These are phyloP conservation scores for Venturia aucupariae DNA, from an alignment of 2,329 filamentous ascomycete genomes.

Conservation along the genomic window DNA sequence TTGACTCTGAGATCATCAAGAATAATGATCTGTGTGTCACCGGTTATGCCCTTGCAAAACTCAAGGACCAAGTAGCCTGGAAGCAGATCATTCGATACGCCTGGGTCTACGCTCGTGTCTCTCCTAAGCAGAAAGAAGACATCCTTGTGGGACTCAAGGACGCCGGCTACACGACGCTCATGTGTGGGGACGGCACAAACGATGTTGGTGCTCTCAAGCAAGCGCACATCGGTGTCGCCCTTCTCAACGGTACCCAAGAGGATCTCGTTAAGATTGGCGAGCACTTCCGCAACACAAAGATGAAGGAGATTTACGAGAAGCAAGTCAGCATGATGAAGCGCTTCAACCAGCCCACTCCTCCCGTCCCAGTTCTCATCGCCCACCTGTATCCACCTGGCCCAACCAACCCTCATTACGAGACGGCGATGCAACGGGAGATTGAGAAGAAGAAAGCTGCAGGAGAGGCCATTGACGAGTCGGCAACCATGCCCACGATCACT, in stretches of 20 bases:
- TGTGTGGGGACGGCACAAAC: conserved; percentile 98
- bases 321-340: conserved; percentile 83
- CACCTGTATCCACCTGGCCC: conserved; percentile 90
- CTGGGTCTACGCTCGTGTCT: conserved; percentile 98
- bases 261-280: conserved; percentile 88
- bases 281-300: conserved; percentile 86
- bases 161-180: conserved; percentile 93
- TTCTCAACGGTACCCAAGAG: conserved; percentile 88
- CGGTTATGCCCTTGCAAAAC: conserved; percentile 84
- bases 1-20: conserved; percentile 72
- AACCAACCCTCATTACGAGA: conserved; percentile 85
- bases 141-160: conserved; percentile 95
- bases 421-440: conserved; percentile 80
- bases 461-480: neutral
- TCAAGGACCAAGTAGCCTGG: conserved; percentile 68
- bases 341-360: conserved; percentile 90
- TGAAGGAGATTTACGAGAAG: conserved; percentile 99
- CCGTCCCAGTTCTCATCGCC: conserved; percentile 83
- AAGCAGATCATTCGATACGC: conserved; percentile 72
- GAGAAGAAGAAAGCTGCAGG: conserved; percentile 26
- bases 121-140: conserved; percentile 97
- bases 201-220: conserved; percentile 97
- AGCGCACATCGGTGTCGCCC: conserved; percentile 90
- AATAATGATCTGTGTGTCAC: conserved; percentile 92
- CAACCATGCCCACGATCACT: conserved; percentile 28